Base-by-base conservation (phyloP, 371 early-diverging fungal species). In the Mucor circinelloides region DNA sequence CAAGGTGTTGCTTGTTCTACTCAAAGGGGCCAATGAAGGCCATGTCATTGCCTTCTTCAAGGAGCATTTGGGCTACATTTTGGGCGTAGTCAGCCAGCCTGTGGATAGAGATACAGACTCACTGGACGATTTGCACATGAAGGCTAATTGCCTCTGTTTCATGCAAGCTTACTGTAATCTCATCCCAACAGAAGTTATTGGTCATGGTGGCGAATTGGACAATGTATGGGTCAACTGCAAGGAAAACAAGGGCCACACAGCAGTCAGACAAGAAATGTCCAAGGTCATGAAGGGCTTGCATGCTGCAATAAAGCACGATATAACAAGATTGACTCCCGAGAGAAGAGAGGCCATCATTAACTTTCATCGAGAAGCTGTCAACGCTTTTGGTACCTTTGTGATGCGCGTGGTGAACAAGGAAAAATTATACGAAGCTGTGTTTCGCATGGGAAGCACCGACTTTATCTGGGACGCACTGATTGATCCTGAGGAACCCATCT, bases 291-390 rank as follows among this genome's bases (percentile, higher is more conserved):
- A 25, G 25, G 3, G 3, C 4, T 9, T 50, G 13, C 0, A 19
- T 44, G 19, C 12, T 3, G 25, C 12, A 12, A 3, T 12, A 23
- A 50, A 25, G 7, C 50, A 31, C 9, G 19, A 31, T 36, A 6
- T 60, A 6, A 23, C 5, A 21, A 44, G 32, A 4, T 15, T 21
- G n/a, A 21, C 31, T 32, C 19, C 19, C 10, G 48, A 50, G 0
- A 44, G 54, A 6, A 32, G 67, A 25, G 30, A 60, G 7, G 62
- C 56, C 3, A 23, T 32, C n/a, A 1, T 55, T 67, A 3, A 55
- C 57, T 90, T 71, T 56, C 87, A 88, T 58, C 89, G 86, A 36
- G 77, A 86, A 12, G 90, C 90, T 0, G 90, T 86, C 66, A 89
- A 87, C 68, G 85, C 89, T 0, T 62, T 84, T 6, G 77, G 85